A percentile compares a stretch with the other conserved stretches of the same genome.
Conservation (phyloP, 352 stramenopile species). For the Pythium sukuiense region DNA sequence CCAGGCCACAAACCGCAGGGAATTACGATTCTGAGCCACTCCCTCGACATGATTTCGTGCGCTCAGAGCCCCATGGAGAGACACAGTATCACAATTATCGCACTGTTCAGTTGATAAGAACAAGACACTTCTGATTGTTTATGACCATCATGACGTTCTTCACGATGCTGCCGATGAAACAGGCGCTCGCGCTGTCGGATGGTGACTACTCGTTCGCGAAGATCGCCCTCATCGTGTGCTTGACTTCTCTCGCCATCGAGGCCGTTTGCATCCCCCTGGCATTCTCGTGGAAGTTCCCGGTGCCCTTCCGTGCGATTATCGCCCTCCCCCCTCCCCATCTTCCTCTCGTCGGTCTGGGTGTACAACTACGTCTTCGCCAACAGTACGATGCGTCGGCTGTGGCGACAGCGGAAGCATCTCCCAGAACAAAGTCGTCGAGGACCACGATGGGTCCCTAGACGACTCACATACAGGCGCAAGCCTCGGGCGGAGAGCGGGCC, state of each 20-base stretch:
- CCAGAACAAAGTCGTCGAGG: too few relatives aligned
- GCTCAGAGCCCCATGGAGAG: too few relatives aligned
- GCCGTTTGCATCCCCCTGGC: slow-evolving; percentile 9
- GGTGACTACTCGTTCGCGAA: background rate
- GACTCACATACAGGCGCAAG: too few relatives aligned
- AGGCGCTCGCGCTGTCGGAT: slow-evolving; percentile 11
- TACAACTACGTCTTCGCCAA: slow-evolving; percentile 5
- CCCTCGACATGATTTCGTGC: too few relatives aligned
- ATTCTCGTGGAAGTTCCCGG: slow-evolving; percentile 15
- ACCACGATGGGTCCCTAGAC: too few relatives aligned
- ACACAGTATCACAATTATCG: too few relatives aligned
- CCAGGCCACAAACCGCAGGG: too few relatives aligned
- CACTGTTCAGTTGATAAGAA: too few relatives aligned
- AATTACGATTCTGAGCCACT: too few relatives aligned
- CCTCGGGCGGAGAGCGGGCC: too few relatives aligned
- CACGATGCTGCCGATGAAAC: slow-evolving; percentile 12
- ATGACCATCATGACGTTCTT: slow-evolving; percentile 10
- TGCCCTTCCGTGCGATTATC: slow-evolving; percentile 16
- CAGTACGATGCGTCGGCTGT: background rate
- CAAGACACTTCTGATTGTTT: too few relatives aligned
- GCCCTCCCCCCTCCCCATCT: slow-evolving; percentile 3
- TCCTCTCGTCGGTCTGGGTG: background rate
- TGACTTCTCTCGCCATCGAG: slow-evolving; percentile 1
- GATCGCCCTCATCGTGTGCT: slow-evolving; percentile 5
- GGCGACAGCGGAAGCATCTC: background rate